Conservation (phyloP, 345 rosid genomes). For the Stellera chamaejasme region DNA sequence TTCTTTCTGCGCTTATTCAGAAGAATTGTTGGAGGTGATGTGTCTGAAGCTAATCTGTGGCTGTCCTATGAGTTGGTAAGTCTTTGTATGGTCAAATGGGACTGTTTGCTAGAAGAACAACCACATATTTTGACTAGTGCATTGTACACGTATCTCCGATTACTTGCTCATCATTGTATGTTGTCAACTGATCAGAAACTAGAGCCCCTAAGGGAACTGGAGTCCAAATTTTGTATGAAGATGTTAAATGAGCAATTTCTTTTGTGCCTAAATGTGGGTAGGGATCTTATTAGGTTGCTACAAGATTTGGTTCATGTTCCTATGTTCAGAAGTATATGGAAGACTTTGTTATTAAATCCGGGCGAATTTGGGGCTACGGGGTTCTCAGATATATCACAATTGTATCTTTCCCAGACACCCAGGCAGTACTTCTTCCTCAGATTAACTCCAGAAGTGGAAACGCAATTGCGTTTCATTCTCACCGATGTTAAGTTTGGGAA, state of each 20-base stretch:
- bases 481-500: conserved; percentile 62
- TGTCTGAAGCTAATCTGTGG: conserved; percentile 60
- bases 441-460: conserved; percentile 63
- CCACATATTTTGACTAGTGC: conserved; percentile 55
- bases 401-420: conserved; percentile 52
- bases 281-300: conserved; percentile 61
- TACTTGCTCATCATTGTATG: conserved; percentile 70
- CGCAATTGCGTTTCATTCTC: conserved; percentile 63
- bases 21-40: conserved; percentile 66
- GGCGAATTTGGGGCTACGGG: conserved; percentile 27
- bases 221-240: conserved; percentile 60
- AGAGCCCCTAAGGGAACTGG: conserved; percentile 42
- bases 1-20: conserved; percentile 50
- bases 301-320: conserved; percentile 78
- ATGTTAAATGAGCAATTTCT: conserved; percentile 63
- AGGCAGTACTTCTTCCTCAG: conserved; percentile 59
- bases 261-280: conserved; percentile 60
- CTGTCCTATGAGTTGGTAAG: conserved; percentile 59
- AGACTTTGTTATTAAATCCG: conserved; percentile 41
- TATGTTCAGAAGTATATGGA: conserved; percentile 54
- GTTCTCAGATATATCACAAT: conserved; percentile 37
- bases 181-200: conserved; percentile 17
- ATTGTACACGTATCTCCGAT: conserved; percentile 52
- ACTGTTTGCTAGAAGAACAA: conserved; percentile 45
- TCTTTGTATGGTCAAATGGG: conserved; percentile 41